Evolutionary conservation across 2,329 filamentous ascomycete species (phyloP).

Genomic region (Epichloe sylvatica): DNA sequence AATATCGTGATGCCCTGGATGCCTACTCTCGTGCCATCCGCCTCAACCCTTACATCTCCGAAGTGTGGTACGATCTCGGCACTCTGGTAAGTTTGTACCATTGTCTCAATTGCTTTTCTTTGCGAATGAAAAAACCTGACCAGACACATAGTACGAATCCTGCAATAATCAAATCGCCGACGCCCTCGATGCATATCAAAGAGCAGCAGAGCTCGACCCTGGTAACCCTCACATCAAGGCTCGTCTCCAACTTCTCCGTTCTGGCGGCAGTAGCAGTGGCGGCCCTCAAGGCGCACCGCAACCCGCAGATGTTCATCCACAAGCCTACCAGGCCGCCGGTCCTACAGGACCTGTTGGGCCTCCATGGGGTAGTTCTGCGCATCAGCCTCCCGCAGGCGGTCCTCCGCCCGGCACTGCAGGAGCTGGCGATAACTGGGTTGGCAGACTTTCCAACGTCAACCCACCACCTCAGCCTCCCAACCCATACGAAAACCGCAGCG

Average conservation of each 20-base stretch:
- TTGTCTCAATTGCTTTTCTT: conserved; percentile 21
- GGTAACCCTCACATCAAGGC: conserved; percentile 93
- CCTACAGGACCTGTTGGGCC: conserved; percentile 72
- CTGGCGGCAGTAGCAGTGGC: conserved; percentile 58
- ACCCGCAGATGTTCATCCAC: conserved; percentile 89
- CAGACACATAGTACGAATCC: conserved; percentile 63
- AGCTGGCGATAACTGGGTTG: conserved; percentile 42
- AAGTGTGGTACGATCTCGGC: conserved; percentile 97
- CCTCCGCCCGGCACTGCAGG: conserved; percentile 50
- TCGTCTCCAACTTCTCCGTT: conserved; percentile 75
- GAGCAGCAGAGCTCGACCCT: conserved; percentile 88
- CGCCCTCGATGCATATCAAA: conserved; percentile 87
- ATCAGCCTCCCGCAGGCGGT: conserved; percentile 34
- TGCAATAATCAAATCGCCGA: conserved; percentile 98
- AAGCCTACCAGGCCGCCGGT: conserved; percentile 75
- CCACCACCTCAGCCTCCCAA: conserved; percentile 62
- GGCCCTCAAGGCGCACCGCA: conserved; percentile 66
- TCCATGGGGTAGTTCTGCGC: conserved; percentile 73
- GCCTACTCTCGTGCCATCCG: conserved; percentile 95
- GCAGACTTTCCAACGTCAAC: conserved; percentile 66
- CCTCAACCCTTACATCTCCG: conserved; percentile 93
- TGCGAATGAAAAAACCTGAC: neutral
- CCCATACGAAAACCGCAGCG: conserved; percentile 60
- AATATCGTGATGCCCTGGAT: conserved; percentile 94
- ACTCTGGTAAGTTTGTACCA: conserved; percentile 52